Base-by-base conservation (phyloP, 371 early-diverging fungal genomes). In the Mucor indicus region DNA sequence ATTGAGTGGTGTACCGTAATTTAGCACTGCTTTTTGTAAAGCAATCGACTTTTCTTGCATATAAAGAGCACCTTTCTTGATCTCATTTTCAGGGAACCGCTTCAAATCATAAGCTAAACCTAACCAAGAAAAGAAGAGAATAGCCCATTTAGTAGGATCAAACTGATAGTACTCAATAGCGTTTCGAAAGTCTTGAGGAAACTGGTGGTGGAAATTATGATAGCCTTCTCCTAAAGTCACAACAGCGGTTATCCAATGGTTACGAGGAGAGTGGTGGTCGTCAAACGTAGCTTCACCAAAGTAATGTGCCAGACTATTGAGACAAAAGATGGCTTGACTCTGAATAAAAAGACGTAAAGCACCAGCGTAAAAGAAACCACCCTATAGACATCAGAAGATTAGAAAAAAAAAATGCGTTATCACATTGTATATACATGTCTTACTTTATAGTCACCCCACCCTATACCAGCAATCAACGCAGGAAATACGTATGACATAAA, bases 131-230 rank as follows among this genome's bases (percentile, higher is more conserved):
- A 66, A 57, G 10, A 68, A 7, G 45, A 76, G 76, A 53, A 96
- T 95, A 32, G 91, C 62, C 96, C 95, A 95, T 68, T 95, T 96
- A 57, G 97, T 94, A 19, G 97, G 97, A 57, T 96, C 95, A 64
- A 93, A 96, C 73, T 96, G 94, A 51, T 83, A 84, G 55, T 78
- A 87, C 50, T 72, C 59, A 67, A 96, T 89, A 37, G 93, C 96
- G 59, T 96, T 96, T 50, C 97, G 87, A 75, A 92, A 96, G 73
- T 96, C 97, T 52, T 85, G 81, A 47, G 97, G 97, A 80, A 95
- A 96, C 69, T 94, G 90, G 73, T 95, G 95, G 54, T 93, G 93
- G 79, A 90, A 90, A 69, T 91, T 90, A 80, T 90, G 92, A 65
- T 90, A 90, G 8, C 90, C 90, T 69, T 92, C 91, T 38, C 91